Evolutionary conservation across 1,139 yeast genomes (phyloP).

Genomic region (Yamadazyma triangularis): DNA sequence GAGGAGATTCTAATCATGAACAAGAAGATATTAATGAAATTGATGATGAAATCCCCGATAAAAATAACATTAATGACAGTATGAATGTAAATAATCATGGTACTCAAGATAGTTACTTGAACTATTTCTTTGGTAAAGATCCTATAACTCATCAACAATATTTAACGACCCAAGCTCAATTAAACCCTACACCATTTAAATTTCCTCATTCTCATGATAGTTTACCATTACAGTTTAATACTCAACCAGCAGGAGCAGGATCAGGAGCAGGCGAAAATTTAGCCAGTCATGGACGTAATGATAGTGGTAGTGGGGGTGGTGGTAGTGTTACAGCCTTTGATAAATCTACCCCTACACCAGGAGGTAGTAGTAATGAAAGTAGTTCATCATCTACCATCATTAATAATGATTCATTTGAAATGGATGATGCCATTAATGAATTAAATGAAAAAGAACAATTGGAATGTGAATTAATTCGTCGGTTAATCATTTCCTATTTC

Average conservation of each 20-base stretch:
- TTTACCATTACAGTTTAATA: constrained; percentile 38
- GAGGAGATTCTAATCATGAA: constrained; percentile 6
- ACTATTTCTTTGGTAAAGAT: constrained; percentile 92
- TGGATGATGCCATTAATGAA: constrained; percentile 35
- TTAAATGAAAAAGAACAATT: constrained; percentile 84
- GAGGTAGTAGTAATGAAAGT: background rate
- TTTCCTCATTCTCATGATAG: constrained; percentile 27
- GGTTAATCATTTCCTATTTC: constrained; percentile 87
- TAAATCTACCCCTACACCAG: constrained; percentile 3
- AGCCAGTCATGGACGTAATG: background rate
- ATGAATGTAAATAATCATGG: too few relatives aligned
- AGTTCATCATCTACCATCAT: constrained; percentile 10
- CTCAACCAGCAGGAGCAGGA: constrained; percentile 5
- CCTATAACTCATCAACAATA: constrained; percentile 47
- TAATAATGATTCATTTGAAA: constrained; percentile 24
- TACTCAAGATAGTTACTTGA: constrained; percentile 86
- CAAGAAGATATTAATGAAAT: constrained; percentile 41
- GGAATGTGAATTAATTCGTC: constrained; percentile 90
- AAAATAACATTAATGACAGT: constrained; percentile 2
- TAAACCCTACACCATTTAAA: constrained; percentile 48
- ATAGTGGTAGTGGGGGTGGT: background rate
- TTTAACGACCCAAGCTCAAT: constrained; percentile 45
- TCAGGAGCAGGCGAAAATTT: too few relatives aligned
- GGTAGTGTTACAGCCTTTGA: too few relatives aligned
- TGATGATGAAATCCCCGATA: constrained; percentile 33